Evolutionary conservation across 2,329 filamentous ascomycete species (phyloP).

Genomic region (Penicillium fuscoglaucum): DNA sequence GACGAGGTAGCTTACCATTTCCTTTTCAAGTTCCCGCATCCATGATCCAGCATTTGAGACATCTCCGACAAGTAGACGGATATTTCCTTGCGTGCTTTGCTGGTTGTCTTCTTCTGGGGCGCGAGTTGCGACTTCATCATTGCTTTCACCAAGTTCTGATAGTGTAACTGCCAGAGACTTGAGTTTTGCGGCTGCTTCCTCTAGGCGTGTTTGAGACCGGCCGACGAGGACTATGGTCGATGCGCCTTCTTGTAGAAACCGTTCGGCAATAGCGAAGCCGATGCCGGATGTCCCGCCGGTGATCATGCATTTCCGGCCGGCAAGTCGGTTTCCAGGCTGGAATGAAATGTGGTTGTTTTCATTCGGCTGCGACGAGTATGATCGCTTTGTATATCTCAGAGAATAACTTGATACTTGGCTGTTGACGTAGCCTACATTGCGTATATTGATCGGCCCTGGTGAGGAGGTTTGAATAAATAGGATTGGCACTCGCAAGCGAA

Average conservation of each 20-base stretch:
- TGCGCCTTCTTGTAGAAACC: constrained; percentile 65
- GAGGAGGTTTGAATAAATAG: background rate
- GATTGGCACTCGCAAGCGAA: background rate
- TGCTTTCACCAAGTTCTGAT: background rate
- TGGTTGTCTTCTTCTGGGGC: constrained; percentile 21
- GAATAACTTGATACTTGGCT: background rate
- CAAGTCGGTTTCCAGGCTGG: constrained; percentile 28
- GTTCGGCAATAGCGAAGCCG: constrained; percentile 64
- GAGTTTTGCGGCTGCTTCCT: constrained; percentile 36
- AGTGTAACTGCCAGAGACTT: constrained; percentile 1
- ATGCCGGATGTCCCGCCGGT: constrained; percentile 72
- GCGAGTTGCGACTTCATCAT: constrained; percentile 20
- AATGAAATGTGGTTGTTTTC: constrained; percentile 2
- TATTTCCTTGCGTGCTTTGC: constrained; percentile 17
- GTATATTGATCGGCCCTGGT: background rate
- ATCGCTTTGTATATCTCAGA: background rate
- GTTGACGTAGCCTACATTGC: background rate
- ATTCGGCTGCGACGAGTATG: constrained; percentile 11
- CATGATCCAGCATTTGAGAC: constrained; percentile 37
- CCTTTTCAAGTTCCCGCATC: constrained; percentile 39
- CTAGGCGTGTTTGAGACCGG: constrained; percentile 53
- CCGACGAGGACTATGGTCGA: constrained; percentile 61
- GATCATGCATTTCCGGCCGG: constrained; percentile 52
- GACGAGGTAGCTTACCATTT: constrained; percentile 34
- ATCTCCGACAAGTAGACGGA: constrained; percentile 40